phyloP scores from a whole-genome alignment of 208 protist genomes.

The Acanthamoeba triangularis region DNA sequence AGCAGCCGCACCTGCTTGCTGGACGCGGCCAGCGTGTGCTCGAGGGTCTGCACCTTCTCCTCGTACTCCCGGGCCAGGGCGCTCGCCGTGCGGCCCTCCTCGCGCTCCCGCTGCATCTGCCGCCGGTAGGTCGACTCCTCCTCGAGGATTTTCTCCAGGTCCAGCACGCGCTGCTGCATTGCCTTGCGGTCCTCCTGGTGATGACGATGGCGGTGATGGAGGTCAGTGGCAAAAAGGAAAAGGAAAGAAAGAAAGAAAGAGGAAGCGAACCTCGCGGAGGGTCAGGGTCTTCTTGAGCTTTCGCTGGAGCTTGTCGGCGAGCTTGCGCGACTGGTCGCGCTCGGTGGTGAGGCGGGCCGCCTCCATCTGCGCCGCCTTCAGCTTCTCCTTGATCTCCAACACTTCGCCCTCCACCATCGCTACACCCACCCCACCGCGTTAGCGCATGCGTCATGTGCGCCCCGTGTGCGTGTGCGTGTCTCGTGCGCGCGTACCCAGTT shows the following conservation, averaged over 20 bases:
- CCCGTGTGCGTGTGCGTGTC: too few relatives aligned
- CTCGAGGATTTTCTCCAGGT: slow-evolving; percentile 6
- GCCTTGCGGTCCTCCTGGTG: background rate
- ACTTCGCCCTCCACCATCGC: slow-evolving; percentile 50
- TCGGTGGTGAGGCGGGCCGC: slow-evolving; percentile 17
- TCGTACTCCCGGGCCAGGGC: background rate
- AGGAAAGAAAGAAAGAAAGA: background rate
- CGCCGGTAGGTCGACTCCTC: background rate
- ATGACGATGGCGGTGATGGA: too few relatives aligned
- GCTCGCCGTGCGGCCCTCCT: background rate
- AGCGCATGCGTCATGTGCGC: too few relatives aligned
- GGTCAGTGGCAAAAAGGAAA: background rate
- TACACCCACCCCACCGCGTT: background rate
- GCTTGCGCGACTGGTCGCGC: background rate
- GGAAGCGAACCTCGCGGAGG: background rate
- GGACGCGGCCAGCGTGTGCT: background rate
- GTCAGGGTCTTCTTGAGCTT: slow-evolving; percentile 3
- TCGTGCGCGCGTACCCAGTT: background rate
- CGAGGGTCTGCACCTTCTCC: slow-evolving; percentile 13
- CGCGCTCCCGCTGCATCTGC: background rate
- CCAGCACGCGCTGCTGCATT: slow-evolving; percentile 25
- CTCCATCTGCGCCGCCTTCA: slow-evolving; percentile 52
- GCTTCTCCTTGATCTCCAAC: slow-evolving; percentile 48
- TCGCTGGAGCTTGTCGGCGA: background rate
- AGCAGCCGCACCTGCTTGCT: slow-evolving; percentile 37